Conservation (phyloP, 2,329 filamentous ascomycete species). For the Phoma sp. region DNA sequence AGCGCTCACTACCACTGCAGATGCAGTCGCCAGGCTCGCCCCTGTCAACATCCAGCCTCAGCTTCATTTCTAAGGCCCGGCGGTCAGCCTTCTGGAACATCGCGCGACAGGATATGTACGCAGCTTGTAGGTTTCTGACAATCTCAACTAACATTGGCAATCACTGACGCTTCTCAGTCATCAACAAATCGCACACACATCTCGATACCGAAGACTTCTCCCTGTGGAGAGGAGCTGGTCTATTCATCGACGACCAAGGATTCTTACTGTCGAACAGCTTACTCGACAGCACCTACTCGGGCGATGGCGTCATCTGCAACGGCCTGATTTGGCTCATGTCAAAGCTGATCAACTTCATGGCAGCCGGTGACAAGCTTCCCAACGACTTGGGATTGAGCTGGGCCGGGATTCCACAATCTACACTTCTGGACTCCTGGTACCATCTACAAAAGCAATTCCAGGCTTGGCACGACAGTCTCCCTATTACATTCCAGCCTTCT, state of each 20-base stretch:
- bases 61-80: slow-evolving; percentile 58
- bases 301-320: slow-evolving; percentile 66
- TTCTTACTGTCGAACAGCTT: slow-evolving; percentile 56
- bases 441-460: slow-evolving; percentile 63
- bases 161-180: slow-evolving; percentile 47
- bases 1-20: slow-evolving; percentile 55
- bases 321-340: slow-evolving; percentile 69
- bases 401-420: slow-evolving; percentile 58
- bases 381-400: slow-evolving; percentile 46
- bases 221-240: slow-evolving; percentile 68
- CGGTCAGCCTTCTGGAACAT: slow-evolving; percentile 71
- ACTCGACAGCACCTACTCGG: slow-evolving; percentile 47
- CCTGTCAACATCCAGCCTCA: slow-evolving; percentile 30
- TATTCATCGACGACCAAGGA: slow-evolving; percentile 62
- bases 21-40: slow-evolving; percentile 48
- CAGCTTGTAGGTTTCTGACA: slow-evolving; percentile 58
- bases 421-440: slow-evolving; percentile 59
- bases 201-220: slow-evolving; percentile 67
- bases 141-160: background rate
- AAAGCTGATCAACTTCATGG: slow-evolving; percentile 70
- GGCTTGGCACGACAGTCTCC: slow-evolving; percentile 64
- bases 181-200: slow-evolving; percentile 66
- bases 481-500: slow-evolving; percentile 64
- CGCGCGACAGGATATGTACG: slow-evolving; percentile 68
- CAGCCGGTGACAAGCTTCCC: slow-evolving; percentile 59